Evolutionary conservation across 208 protist genomes (phyloP).

Genomic region (Leishmania turanica): DNA sequence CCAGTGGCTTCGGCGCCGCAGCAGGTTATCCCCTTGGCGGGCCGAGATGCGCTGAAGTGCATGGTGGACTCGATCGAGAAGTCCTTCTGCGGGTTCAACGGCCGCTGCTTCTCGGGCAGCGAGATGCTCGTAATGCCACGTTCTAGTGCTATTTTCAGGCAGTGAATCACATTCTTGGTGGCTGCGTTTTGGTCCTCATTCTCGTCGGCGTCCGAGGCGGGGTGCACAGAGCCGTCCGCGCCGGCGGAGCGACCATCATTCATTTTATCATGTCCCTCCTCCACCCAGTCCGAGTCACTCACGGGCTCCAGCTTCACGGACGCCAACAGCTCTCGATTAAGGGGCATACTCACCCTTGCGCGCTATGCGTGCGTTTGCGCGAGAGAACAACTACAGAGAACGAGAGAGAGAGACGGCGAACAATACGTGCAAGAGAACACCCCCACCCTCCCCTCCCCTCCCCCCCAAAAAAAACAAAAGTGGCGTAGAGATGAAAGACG

Average conservation of each 20-base stretch:
- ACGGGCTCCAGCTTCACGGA: conserved; percentile 59
- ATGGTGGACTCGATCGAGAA: conserved; percentile 81
- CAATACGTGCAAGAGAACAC: background rate
- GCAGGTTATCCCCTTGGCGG: conserved; percentile 32
- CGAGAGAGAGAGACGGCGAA: background rate
- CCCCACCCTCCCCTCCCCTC: too few species aligned
- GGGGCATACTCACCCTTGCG: conserved; percentile 30
- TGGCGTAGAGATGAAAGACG: too few species aligned
- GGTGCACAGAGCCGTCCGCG: conserved; percentile 2
- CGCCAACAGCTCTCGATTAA: conserved; percentile 75
- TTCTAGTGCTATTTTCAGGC: conserved; percentile 79
- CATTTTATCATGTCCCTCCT: conserved; percentile 15
- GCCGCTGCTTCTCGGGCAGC: conserved; percentile 76
- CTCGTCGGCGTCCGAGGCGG: conserved; percentile 2
- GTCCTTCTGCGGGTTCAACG: conserved; percentile 78
- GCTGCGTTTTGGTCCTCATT: conserved; percentile 46
- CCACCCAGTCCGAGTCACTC: conserved; percentile 30
- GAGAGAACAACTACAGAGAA: background rate
- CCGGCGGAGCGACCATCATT: conserved; percentile 14
- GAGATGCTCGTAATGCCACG: conserved; percentile 84
- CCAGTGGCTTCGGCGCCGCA: conserved; percentile 26
- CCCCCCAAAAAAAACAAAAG: background rate
- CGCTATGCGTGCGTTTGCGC: background rate
- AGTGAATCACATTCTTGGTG: conserved; percentile 72
- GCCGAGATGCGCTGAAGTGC: conserved; percentile 32